A percentile compares a stretch with the other conserved stretches of the same genome.
phyloP scores from a whole-genome alignment of 345 rosid genomes.

The Pistacia vera region DNA sequence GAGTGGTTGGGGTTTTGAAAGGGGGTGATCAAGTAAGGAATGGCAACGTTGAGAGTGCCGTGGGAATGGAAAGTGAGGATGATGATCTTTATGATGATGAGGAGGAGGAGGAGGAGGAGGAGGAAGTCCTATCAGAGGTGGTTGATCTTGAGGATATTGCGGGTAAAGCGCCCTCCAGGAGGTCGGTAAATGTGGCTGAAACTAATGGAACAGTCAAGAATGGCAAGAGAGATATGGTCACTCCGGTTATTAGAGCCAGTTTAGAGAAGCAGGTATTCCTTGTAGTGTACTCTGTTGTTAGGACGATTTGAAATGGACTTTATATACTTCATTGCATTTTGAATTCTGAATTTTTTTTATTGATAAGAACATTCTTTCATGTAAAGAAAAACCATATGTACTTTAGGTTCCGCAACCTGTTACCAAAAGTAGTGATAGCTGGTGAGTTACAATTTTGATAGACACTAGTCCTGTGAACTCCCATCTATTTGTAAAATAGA shows the following conservation, averaged over 20 bases:
- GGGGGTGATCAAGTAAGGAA: conserved; percentile 42
- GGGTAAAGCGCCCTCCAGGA: conserved; percentile 84
- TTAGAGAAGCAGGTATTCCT: conserved; percentile 81
- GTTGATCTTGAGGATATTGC: conserved; percentile 96
- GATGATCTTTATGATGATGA: conserved; percentile 24
- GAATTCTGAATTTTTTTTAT: neutral
- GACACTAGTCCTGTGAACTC: neutral
- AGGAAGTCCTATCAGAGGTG: conserved; percentile 38
- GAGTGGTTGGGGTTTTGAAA: conserved; percentile 54
- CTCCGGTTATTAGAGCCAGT: conserved; percentile 93
- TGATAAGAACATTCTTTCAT: neutral
- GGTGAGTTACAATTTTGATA: neutral
- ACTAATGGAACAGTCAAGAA: conserved; percentile 52
- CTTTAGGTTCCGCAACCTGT: neutral
- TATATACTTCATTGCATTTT: neutral
- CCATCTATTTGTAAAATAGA: neutral
- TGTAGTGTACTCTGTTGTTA: neutral
- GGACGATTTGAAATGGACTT: neutral
- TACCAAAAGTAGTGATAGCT: neutral
- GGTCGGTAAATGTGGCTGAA: conserved; percentile 36
- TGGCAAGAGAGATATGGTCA: conserved; percentile 85
- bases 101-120: conserved; percentile 27
- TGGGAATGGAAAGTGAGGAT: conserved; percentile 43
- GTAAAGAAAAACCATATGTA: neutral
- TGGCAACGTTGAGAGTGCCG: conserved; percentile 40